Conservation (phyloP, 2,329 filamentous ascomycete genomes). For the Thielaviopsis musarum region DNA sequence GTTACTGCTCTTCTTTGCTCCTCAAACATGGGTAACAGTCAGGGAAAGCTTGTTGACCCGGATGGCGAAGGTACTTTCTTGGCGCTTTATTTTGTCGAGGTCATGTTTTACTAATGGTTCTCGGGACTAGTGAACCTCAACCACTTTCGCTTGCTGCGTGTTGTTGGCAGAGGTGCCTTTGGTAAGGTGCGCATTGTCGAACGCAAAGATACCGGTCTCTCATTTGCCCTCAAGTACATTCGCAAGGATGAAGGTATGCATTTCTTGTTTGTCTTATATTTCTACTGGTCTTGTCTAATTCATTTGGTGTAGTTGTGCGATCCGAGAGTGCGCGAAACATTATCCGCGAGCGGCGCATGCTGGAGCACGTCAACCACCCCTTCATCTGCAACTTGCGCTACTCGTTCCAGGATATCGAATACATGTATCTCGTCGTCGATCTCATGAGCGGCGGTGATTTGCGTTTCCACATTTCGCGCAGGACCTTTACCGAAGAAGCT, state of each 20-base stretch:
- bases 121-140: constrained; percentile 66
- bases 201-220: constrained; percentile 82
- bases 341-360: constrained; percentile 90
- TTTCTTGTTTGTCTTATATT: neutral
- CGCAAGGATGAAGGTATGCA: constrained; percentile 82
- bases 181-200: constrained; percentile 98
- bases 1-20: neutral
- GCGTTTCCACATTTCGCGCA: constrained; percentile 92
- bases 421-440: constrained; percentile 97
- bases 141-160: constrained; percentile 85
- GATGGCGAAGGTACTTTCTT: constrained; percentile 66
- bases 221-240: constrained; percentile 96
- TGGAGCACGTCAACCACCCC: constrained; percentile 93
- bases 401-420: constrained; percentile 98
- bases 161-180: constrained; percentile 95
- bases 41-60: constrained; percentile 83
- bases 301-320: constrained; percentile 54
- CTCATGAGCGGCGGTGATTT: constrained; percentile 95
- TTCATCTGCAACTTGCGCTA: constrained; percentile 98
- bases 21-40: constrained; percentile 62
- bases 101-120: neutral
- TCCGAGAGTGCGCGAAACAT: constrained; percentile 98
- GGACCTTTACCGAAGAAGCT: constrained; percentile 94
- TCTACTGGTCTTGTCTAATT: neutral
- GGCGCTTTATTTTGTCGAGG: neutral